Evolutionary conservation across 345 rosid species (phyloP), one percentile per base, ranked within the genome.

Genomic region (Theobroma cacao): DNA sequence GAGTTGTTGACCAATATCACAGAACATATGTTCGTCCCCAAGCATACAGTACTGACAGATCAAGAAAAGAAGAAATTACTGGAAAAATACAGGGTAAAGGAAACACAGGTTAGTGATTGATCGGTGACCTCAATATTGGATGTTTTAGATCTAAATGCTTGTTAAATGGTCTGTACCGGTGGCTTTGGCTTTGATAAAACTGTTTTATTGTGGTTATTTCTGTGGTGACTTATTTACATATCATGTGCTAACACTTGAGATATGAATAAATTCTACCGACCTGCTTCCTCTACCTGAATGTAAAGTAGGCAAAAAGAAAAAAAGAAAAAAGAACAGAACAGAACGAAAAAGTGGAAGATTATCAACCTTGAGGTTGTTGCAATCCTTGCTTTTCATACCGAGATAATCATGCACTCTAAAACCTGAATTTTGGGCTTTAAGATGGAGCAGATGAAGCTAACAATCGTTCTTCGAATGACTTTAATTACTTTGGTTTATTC

Each of bases 61-160:
- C 79, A 88, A 72, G 93, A 89, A 69, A 90, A 90, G 81, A 86
- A 88, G 81, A 85, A 81, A 15, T 58, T 88, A 61, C 87, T 90
- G 68, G 74, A 73, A 34, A 88, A 78, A 77, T 90, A 88, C 40
- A 82, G 81, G 48, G 85, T 90, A 30, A 86, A 90, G 75, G 93
- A 88, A 40, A 86, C 91, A 20, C 91, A 84, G 89, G 89, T 86
- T 48, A 77, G 79, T 68, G 8, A 34, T n/a, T 36, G 38, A 10
- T n/a, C 40, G 28, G 36, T n/a, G 22, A 50, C 69, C 56, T 20
- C 17, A 13, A 24, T 45, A 65, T 70, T 45, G 74, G 26, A 34
- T 30, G 22, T 65, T 33, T 47, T 20, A 48, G 26, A 58, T 64
- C 26, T 64, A 64, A 64, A 38, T 64, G 14, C 47, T 34, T 18